These are phyloP conservation scores for Friedmanniomyces simplex DNA, from an alignment of 495 filamentous ascomycete genomes.

Conservation along the genomic window DNA sequence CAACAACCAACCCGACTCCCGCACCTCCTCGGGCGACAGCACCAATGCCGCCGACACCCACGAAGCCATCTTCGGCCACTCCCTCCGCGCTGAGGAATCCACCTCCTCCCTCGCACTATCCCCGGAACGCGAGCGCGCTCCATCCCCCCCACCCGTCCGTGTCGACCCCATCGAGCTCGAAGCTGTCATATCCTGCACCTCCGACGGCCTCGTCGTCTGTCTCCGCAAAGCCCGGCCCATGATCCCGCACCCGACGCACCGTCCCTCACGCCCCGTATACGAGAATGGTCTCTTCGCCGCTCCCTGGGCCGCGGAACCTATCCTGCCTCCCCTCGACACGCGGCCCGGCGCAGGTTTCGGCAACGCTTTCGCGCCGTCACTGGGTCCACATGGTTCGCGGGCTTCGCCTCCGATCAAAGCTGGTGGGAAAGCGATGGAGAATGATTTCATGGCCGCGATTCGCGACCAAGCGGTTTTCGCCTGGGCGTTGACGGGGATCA, in stretches of 20 bases:
- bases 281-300: slow-evolving; percentile 66
- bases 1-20: slow-evolving; percentile 4
- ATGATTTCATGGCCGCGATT: slow-evolving; percentile 65
- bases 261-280: slow-evolving; percentile 37
- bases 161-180: slow-evolving; percentile 53
- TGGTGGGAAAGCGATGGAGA: slow-evolving; percentile 26
- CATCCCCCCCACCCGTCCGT: background rate
- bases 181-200: slow-evolving; percentile 82
- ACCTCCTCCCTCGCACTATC: slow-evolving; percentile 30
- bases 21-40: slow-evolving; percentile 26
- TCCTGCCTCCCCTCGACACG: slow-evolving; percentile 30
- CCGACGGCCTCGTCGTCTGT: slow-evolving; percentile 78
- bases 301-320: slow-evolving; percentile 60
- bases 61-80: slow-evolving; percentile 33
- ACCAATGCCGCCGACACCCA: slow-evolving; percentile 23
- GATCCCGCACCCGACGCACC: slow-evolving; percentile 46
- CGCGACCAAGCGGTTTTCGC: slow-evolving; percentile 77
- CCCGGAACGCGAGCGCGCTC: background rate
- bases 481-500: slow-evolving; percentile 73
- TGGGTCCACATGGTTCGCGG: slow-evolving; percentile 16
- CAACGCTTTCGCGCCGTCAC: slow-evolving; percentile 25
- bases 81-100: slow-evolving; percentile 27
- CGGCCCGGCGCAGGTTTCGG: slow-evolving; percentile 15
- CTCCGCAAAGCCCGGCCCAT: slow-evolving; percentile 66
- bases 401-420: background rate